Evolutionary conservation across 169 alveolate species (phyloP).

Genomic region (Cryptosporidium ubiquitum): DNA sequence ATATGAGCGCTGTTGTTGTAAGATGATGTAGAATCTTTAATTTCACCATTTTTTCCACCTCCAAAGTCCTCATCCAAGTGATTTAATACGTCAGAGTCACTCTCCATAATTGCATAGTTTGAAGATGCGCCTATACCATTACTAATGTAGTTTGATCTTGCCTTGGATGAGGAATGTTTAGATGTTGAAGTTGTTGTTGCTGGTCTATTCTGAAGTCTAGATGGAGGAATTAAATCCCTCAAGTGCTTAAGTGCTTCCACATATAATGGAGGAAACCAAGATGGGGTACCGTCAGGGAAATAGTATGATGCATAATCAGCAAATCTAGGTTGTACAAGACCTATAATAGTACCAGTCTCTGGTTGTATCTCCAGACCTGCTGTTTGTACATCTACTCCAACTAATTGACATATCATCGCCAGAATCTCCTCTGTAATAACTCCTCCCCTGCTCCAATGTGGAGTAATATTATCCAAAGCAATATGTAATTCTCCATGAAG

Average conservation of each 20-base stretch:
- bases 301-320: slow-evolving; percentile 71
- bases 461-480: slow-evolving; percentile 69
- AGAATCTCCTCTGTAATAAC: slow-evolving; percentile 51
- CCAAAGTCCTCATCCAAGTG: neutral
- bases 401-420: slow-evolving; percentile 71
- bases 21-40: neutral
- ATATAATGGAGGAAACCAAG: slow-evolving; percentile 73
- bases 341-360: slow-evolving; percentile 68
- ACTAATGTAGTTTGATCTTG: neutral
- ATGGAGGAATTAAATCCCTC: slow-evolving; percentile 63
- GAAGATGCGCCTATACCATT: neutral
- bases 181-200: slow-evolving; percentile 2
- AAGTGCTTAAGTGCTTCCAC: slow-evolving; percentile 65
- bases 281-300: slow-evolving; percentile 73
- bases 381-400: slow-evolving; percentile 68
- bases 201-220: slow-evolving; percentile 48
- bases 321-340: slow-evolving; percentile 73
- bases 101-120: slow-evolving; percentile 2
- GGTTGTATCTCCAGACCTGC: slow-evolving; percentile 73
- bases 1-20: neutral
- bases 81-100: neutral
- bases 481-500: slow-evolving; percentile 66
- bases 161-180: neutral
- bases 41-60: neutral
- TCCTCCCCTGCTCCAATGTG: slow-evolving; percentile 75